phyloP scores from a whole-genome alignment of 1,284 basidiomycete species.

The Ustilago esculenta region DNA sequence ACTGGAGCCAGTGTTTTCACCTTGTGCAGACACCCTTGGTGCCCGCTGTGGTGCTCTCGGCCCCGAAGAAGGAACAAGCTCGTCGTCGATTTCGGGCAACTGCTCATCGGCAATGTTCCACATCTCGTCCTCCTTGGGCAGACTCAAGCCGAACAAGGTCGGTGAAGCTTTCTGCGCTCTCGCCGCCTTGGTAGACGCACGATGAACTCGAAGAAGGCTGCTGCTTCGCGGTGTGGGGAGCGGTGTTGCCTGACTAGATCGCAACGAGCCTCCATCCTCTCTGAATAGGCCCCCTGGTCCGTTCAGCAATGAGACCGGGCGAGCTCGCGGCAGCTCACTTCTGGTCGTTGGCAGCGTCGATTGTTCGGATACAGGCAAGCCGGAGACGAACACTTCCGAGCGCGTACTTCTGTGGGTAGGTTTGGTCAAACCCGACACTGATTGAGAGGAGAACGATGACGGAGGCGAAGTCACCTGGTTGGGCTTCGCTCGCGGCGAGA shows the following conservation, averaged over 20 bases:
- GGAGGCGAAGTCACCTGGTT: constrained; percentile 3
- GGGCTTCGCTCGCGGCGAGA: constrained; percentile 14
- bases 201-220: constrained; percentile 26
- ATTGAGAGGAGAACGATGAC: constrained; percentile 16
- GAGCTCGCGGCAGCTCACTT: constrained; percentile 30
- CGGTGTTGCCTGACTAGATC: constrained; percentile 27
- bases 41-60: constrained; percentile 1
- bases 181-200: constrained; percentile 6
- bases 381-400: constrained; percentile 29
- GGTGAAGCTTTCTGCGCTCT: constrained; percentile 24
- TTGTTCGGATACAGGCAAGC: constrained; percentile 17
- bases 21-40: background rate
- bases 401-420: constrained; percentile 25
- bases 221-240: constrained; percentile 34
- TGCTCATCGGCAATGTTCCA: constrained; percentile 52
- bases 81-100: constrained; percentile 36
- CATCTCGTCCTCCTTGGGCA: constrained; percentile 31
- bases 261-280: constrained; percentile 18
- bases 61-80: constrained; percentile 4
- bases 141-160: constrained; percentile 30
- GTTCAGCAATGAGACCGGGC: constrained; percentile 39
- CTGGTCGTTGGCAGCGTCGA: constrained; percentile 23
- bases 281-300: constrained; percentile 37
- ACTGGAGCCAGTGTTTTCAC: constrained; percentile 10
- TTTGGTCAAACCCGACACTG: constrained; percentile 11